Conservation (phyloP, 2,329 filamentous ascomycete species). For the Onygena corvina region DNA sequence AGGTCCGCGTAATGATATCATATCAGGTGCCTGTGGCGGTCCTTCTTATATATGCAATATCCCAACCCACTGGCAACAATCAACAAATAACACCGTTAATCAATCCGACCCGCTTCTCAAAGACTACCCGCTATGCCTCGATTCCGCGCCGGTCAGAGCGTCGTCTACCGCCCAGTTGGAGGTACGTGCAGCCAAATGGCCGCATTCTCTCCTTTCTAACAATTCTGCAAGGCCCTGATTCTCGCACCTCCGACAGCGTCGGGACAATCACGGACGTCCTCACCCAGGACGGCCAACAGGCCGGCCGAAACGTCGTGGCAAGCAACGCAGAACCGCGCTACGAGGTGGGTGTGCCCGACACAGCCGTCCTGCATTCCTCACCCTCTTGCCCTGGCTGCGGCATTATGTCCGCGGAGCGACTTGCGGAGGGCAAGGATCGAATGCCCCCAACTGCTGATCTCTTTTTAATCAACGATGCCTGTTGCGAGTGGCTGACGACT, state of each 20-base stretch:
- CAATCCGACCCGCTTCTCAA: background rate
- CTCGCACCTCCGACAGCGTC: background rate
- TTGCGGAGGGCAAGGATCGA: background rate
- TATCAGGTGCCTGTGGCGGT: background rate
- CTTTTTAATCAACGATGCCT: background rate
- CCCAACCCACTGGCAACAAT: background rate
- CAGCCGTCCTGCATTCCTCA: background rate
- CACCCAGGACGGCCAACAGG: background rate
- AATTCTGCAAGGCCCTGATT: background rate
- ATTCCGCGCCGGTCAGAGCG: background rate
- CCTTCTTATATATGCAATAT: background rate
- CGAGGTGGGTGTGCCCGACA: background rate
- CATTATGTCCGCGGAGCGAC: background rate
- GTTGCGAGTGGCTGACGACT: background rate
- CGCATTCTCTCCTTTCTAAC: background rate
- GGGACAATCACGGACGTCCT: background rate
- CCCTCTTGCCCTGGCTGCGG: background rate
- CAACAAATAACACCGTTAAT: background rate
- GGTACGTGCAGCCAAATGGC: background rate
- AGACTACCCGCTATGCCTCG: background rate
- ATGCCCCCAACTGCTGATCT: background rate
- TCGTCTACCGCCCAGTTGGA: constrained; percentile 4
- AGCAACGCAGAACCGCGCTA: background rate
- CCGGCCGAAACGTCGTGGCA: background rate
- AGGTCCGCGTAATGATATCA: background rate